phyloP scores from a whole-genome alignment of 345 rosid species.

The Ceriops zippeliana region DNA sequence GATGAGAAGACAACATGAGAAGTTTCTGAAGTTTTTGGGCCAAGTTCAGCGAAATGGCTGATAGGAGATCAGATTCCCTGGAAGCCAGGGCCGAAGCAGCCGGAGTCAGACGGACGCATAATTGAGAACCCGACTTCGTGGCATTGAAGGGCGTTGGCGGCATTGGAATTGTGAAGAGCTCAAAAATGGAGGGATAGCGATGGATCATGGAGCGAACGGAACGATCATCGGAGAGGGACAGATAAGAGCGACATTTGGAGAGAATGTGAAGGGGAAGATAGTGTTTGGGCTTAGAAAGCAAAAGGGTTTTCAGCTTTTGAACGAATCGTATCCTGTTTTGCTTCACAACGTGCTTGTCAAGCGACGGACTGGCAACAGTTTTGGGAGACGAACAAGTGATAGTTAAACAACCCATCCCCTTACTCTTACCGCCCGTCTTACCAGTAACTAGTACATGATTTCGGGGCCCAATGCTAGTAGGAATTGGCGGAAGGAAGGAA shows the following conservation, averaged over 20 bases:
- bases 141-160: constrained; percentile 75
- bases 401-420: constrained; percentile 11
- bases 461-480: constrained; percentile 3
- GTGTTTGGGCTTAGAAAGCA: constrained; percentile 82
- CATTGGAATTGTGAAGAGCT: constrained; percentile 59
- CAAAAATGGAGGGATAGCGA: constrained; percentile 77
- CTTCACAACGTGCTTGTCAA: constrained; percentile 70
- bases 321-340: constrained; percentile 69
- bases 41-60: constrained; percentile 51
- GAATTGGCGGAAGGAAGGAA: constrained; percentile 31
- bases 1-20: constrained; percentile 79
- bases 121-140: constrained; percentile 53
- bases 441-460: constrained; percentile 1
- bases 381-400: constrained; percentile 53
- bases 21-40: constrained; percentile 79
- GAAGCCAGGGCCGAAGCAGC: constrained; percentile 60
- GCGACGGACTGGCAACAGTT: constrained; percentile 55
- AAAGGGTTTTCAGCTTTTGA: constrained; percentile 70
- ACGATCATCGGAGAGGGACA: constrained; percentile 48
- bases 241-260: constrained; percentile 68
- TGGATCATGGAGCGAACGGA: constrained; percentile 64
- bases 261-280: constrained; percentile 67
- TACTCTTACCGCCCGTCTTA: constrained; percentile 5
- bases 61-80: constrained; percentile 48
- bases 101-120: constrained; percentile 73